phyloP scores from a whole-genome alignment of 495 filamentous ascomycete genomes.

The Tuber magnatum region DNA sequence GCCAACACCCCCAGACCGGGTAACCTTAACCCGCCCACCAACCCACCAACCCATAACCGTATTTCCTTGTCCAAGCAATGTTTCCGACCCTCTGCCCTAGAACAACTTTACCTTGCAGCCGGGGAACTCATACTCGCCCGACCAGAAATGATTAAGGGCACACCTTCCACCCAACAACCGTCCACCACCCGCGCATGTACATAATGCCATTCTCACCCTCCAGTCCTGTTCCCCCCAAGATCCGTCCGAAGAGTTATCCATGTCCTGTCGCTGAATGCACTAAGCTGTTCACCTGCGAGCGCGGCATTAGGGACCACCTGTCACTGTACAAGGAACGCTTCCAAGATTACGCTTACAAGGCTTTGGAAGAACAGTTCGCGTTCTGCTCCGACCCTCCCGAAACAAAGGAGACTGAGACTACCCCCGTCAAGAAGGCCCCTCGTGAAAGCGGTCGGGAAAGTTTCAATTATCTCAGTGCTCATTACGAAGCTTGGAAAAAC shows the following conservation, averaged over 20 bases:
- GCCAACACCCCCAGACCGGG: background rate
- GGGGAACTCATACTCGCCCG: slow-evolving; percentile 3
- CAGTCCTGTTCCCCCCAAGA: slow-evolving; percentile 16
- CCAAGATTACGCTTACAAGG: slow-evolving; percentile 38
- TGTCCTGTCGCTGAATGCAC: slow-evolving; percentile 34
- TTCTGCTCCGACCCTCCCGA: slow-evolving; percentile 10
- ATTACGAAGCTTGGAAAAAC: slow-evolving; percentile 36
- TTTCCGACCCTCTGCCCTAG: slow-evolving; percentile 5
- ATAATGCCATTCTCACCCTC: slow-evolving; percentile 3
- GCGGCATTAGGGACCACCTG: slow-evolving; percentile 36
- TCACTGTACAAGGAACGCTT: slow-evolving; percentile 36
- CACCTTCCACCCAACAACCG: slow-evolving; percentile 4
- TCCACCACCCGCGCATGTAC: slow-evolving; percentile 5
- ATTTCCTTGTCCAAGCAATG: background rate
- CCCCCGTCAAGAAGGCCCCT: slow-evolving; percentile 34
- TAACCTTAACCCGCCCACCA: background rate
- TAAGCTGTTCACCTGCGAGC: slow-evolving; percentile 34
- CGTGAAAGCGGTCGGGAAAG: slow-evolving; percentile 35
- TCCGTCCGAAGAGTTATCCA: slow-evolving; percentile 35
- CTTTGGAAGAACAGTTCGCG: slow-evolving; percentile 25
- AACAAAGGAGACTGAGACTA: slow-evolving; percentile 31
- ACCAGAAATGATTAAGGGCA: slow-evolving; percentile 4
- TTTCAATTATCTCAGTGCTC: slow-evolving; percentile 36
- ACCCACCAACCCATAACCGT: background rate
- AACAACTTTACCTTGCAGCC: slow-evolving; percentile 4